phyloP scores from a whole-genome alignment of 2,329 filamentous ascomycete species.

The Monosporascus sp. region DNA sequence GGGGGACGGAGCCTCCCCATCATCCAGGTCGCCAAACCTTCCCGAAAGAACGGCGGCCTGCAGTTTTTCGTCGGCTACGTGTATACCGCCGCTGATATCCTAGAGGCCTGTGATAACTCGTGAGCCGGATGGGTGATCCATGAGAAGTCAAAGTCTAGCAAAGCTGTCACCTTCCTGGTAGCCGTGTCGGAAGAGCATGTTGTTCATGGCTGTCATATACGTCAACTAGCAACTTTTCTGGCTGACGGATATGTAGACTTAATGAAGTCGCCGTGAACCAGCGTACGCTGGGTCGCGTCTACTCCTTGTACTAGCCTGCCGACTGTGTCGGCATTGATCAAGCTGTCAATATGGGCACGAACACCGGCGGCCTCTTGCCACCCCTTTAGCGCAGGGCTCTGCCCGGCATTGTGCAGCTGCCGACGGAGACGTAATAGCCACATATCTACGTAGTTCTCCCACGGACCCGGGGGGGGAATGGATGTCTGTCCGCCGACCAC shows the following conservation, averaged over 20 bases:
- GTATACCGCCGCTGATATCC: slow-evolving; percentile 13
- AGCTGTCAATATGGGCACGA: too few relatives aligned
- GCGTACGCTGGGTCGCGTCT: slow-evolving; percentile 4
- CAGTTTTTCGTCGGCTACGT: background rate
- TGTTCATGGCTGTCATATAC: slow-evolving; percentile 17
- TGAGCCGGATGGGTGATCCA: slow-evolving; percentile 17
- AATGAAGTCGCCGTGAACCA: slow-evolving; percentile 26
- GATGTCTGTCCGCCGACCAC: slow-evolving; percentile 10
- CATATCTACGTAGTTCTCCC: too few relatives aligned
- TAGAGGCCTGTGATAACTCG: slow-evolving; percentile 18
- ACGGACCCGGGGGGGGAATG: too few relatives aligned
- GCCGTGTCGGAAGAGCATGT: slow-evolving; percentile 19
- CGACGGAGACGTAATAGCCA: too few relatives aligned
- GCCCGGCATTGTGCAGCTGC: too few relatives aligned
- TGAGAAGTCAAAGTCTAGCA: slow-evolving; percentile 26
- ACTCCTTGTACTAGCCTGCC: slow-evolving; percentile 3
- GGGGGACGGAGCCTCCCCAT: too few relatives aligned
- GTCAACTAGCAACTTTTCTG: background rate
- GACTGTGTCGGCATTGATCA: too few relatives aligned
- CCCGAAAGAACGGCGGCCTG: too few relatives aligned
- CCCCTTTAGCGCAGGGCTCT: too few relatives aligned
- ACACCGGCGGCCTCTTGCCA: too few relatives aligned
- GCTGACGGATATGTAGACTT: slow-evolving; percentile 1
- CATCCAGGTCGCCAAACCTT: too few relatives aligned
- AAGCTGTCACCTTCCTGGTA: slow-evolving; percentile 14